A percentile compares a stretch with the other conserved stretches of the same genome.
These are phyloP conservation scores for Filosporella fistucella DNA, from an alignment of 495 filamentous ascomycete genomes.

Conservation along the genomic window DNA sequence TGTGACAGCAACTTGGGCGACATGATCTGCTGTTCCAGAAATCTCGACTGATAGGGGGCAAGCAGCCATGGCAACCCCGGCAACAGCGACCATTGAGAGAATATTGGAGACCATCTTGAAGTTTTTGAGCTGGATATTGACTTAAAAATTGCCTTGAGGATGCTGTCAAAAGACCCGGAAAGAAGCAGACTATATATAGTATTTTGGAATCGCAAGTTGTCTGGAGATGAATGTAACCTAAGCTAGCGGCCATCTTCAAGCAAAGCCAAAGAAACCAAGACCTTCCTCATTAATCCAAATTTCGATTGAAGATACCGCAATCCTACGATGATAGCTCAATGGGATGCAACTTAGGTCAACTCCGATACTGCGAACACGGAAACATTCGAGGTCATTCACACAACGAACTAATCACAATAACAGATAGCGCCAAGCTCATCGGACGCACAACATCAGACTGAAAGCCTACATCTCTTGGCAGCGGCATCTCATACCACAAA, in stretches of 20 bases:
- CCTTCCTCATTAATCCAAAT: neutral
- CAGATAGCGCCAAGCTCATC: neutral
- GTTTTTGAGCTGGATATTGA: constrained; percentile 3
- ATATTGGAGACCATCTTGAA: constrained; percentile 25
- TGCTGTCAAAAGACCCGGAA: neutral
- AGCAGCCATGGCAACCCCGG: constrained; percentile 24
- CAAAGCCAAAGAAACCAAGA: neutral
- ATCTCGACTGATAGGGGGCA: constrained; percentile 27
- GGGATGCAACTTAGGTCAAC: neutral
- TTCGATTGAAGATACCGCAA: neutral
- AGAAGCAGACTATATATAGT: constrained; percentile 7
- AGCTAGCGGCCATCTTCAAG: neutral
- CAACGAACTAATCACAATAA: neutral
- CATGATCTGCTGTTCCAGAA: constrained; percentile 15
- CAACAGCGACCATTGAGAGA: constrained; percentile 23
- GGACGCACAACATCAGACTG: neutral
- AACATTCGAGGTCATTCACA: neutral
- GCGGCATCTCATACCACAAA: neutral
- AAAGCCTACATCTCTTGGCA: constrained; percentile 2
- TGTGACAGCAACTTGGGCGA: constrained; percentile 26
- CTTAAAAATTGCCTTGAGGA: neutral
- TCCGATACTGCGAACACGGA: neutral
- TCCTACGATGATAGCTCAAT: neutral
- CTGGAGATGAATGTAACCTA: neutral
- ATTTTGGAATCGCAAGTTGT: neutral